Percentiles rank a stretch among this genome's conserved stretches.
Evolutionary conservation across 1,139 yeast species (phyloP).

Genomic region (Candida sp.): DNA sequence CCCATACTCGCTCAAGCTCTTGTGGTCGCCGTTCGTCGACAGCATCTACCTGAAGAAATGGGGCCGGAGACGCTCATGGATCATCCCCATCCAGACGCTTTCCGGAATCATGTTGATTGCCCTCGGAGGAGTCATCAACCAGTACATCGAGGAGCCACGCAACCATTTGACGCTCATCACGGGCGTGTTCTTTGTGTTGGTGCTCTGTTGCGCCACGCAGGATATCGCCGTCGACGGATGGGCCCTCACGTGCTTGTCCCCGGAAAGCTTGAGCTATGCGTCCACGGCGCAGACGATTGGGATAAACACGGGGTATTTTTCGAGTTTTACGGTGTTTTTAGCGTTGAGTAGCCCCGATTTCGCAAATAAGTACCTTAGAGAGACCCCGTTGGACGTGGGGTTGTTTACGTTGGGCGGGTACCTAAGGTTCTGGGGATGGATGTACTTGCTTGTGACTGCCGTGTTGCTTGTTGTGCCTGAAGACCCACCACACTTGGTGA

Average conservation of each 20-base stretch:
- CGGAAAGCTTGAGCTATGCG: slow-evolving; percentile 86
- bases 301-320: slow-evolving; percentile 89
- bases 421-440: slow-evolving; percentile 76
- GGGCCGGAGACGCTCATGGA: slow-evolving; percentile 95
- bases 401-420: slow-evolving; percentile 76
- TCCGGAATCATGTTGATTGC: slow-evolving; percentile 71
- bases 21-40: slow-evolving; percentile 98
- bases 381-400: slow-evolving; percentile 64
- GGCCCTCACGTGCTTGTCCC: slow-evolving; percentile 89
- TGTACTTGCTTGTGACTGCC: slow-evolving; percentile 71
- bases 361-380: slow-evolving; percentile 81
- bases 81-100: slow-evolving; percentile 84
- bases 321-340: slow-evolving; percentile 87
- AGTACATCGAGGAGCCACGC: slow-evolving; percentile 59
- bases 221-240: slow-evolving; percentile 99
- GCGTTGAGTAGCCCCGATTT: slow-evolving; percentile 94
- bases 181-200: slow-evolving; percentile 69
- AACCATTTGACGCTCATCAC: slow-evolving; percentile 60
- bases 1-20: slow-evolving; percentile 88
- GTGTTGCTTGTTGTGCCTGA: slow-evolving; percentile 60
- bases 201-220: slow-evolving; percentile 94
- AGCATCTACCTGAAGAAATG: slow-evolving; percentile 68
- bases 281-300: slow-evolving; percentile 98
- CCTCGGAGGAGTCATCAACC: slow-evolving; percentile 65
- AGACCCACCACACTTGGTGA: slow-evolving; percentile 58